Percentiles rank a stretch among this genome's conserved stretches.
These are phyloP conservation scores for Euphorbia schlechtendalii DNA, from an alignment of 441 rosid species.

Conservation along the genomic window DNA sequence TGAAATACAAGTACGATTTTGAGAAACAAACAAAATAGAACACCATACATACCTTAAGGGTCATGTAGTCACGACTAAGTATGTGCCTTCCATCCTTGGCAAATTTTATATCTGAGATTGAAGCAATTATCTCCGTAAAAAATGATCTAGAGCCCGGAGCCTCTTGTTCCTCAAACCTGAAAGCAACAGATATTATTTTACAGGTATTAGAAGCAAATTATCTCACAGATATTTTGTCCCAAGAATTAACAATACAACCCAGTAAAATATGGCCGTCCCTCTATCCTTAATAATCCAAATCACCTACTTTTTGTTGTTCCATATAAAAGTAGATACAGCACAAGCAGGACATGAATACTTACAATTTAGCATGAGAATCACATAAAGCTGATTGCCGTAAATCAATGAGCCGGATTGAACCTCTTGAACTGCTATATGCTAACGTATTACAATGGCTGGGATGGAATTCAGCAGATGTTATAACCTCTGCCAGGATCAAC, in stretches of 20 bases:
- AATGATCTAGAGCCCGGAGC: conserved; percentile 88
- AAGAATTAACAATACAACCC: neutral
- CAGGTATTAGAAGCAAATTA: conserved; percentile 11
- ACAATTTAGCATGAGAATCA: conserved; percentile 61
- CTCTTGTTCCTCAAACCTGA: conserved; percentile 95
- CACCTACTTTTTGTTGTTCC: neutral
- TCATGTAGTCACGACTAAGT: conserved; percentile 99
- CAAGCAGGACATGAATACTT: conserved; percentile 14
- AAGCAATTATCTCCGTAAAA: conserved; percentile 99
- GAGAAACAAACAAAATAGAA: neutral
- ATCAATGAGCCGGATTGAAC: conserved; percentile 92
- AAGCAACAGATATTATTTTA: conserved; percentile 14
- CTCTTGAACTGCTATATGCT: conserved; percentile 96
- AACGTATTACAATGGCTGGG: conserved; percentile 80
- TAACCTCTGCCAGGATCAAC: conserved; percentile 71
- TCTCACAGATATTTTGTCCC: neutral
- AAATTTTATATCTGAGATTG: conserved; percentile 92
- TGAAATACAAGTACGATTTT: conserved; percentile 8
- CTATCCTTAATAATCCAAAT: neutral
- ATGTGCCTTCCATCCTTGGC: conserved; percentile 86
- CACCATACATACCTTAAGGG: conserved; percentile 68
- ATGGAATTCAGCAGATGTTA: conserved; percentile 96
- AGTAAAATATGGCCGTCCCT: neutral
- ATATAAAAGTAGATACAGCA: neutral
- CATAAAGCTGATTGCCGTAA: conserved; percentile 92